Evolutionary conservation across 108 stramenopile genomes (phyloP).

Genomic region (Cafeteria roenbergensis): DNA sequence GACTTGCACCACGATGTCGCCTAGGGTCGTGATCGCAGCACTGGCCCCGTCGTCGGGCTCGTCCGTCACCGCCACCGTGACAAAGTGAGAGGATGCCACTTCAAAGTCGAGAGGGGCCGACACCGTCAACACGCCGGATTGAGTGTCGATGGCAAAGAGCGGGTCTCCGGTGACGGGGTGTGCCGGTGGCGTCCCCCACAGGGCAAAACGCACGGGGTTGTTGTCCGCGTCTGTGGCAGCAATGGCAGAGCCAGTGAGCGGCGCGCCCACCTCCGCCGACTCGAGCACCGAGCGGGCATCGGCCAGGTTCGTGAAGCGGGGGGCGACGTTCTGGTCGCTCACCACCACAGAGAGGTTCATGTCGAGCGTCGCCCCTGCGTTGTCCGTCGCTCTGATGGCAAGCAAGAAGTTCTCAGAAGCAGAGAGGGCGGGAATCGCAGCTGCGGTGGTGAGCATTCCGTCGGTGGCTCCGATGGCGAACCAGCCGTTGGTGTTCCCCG

Average conservation of each 20-base stretch:
- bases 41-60: background rate
- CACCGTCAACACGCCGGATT: background rate
- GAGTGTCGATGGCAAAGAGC: background rate
- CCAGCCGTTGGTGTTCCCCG: background rate
- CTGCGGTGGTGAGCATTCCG: background rate
- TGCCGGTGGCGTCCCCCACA: background rate
- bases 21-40: background rate
- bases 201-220: background rate
- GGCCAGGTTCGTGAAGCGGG: background rate
- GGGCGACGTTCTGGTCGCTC: background rate
- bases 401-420: background rate
- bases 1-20: background rate
- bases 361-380: background rate
- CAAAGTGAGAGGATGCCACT: background rate
- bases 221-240: background rate
- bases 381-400: background rate
- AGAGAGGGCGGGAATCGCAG: background rate
- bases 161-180: background rate
- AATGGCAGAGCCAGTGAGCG: background rate
- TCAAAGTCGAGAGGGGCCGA: background rate
- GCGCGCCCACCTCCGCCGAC: background rate
- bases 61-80: background rate
- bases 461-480: background rate
- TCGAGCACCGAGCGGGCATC: background rate
- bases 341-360: background rate